A percentile compares a stretch with the other conserved stretches of the same genome.
Evolutionary conservation across 805 yeast genomes (phyloP).

Genomic region (Candida rishiriensis): DNA sequence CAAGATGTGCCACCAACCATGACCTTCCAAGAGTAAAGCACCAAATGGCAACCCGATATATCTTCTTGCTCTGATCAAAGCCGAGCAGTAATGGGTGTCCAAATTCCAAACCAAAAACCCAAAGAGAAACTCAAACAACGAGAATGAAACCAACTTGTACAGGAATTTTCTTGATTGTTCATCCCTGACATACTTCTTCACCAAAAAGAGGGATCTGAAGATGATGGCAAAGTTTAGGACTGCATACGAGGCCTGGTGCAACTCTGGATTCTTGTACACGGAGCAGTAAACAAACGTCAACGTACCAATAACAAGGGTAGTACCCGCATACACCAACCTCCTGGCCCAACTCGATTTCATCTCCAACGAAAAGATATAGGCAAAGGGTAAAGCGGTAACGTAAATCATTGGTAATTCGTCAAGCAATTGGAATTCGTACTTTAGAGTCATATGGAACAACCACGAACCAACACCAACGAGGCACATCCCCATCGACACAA

Average conservation of each 20-base stretch:
- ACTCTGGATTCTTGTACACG: slow-evolving; percentile 62
- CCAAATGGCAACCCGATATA: slow-evolving; percentile 77
- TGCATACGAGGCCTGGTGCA: slow-evolving; percentile 83
- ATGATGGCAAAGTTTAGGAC: slow-evolving; percentile 65
- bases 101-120: slow-evolving; percentile 84
- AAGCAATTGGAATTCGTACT: slow-evolving; percentile 77
- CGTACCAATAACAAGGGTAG: slow-evolving; percentile 10
- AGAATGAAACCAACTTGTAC: slow-evolving; percentile 50
- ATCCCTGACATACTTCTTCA: slow-evolving; percentile 50
- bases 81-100: slow-evolving; percentile 72
- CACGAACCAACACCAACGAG: slow-evolving; percentile 89
- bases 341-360: slow-evolving; percentile 2
- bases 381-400: slow-evolving; percentile 86
- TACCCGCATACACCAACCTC: slow-evolving; percentile 11
- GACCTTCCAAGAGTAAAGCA: slow-evolving; percentile 68
- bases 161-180: slow-evolving; percentile 42
- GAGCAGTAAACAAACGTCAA: slow-evolving; percentile 47
- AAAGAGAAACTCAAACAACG: slow-evolving; percentile 55
- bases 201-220: slow-evolving; percentile 47
- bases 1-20: slow-evolving; percentile 93
- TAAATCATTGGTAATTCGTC: slow-evolving; percentile 97
- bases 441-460: slow-evolving; percentile 92
- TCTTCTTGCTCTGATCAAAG: slow-evolving; percentile 56
- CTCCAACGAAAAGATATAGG: slow-evolving; percentile 26
- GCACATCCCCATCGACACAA: slow-evolving; percentile 71